phyloP scores from a whole-genome alignment of 305 asterid genomes.

The Fraxinus nigra region DNA sequence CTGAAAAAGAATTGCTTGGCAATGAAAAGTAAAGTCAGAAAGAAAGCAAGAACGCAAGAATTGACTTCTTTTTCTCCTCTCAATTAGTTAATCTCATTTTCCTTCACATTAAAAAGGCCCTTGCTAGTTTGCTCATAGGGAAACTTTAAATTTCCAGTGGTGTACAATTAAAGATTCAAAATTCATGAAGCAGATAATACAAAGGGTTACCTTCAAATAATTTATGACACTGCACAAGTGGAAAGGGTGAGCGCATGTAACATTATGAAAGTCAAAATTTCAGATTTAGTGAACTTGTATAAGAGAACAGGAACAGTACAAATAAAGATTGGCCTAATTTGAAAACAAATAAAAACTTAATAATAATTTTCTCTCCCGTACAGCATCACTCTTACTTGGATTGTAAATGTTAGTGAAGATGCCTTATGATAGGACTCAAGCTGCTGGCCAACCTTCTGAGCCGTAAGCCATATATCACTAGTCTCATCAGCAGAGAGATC shows the following conservation, averaged over 20 bases:
- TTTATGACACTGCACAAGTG: neutral
- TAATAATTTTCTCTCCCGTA: neutral
- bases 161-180: neutral
- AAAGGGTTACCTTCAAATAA: neutral
- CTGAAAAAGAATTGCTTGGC: neutral
- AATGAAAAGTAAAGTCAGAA: neutral
- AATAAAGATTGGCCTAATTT: neutral
- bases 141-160: neutral
- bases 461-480: slow-evolving; percentile 77
- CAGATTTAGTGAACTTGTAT: neutral
- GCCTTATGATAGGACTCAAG: slow-evolving; percentile 91
- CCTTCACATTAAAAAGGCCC: neutral
- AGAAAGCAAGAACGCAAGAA: neutral
- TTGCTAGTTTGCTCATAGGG: neutral
- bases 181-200: neutral
- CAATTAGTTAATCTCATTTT: neutral
- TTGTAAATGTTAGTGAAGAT: slow-evolving; percentile 76
- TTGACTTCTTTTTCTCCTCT: too few relatives aligned
- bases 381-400: slow-evolving; percentile 65
- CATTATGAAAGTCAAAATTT: neutral
- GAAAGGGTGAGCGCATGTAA: neutral
- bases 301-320: neutral
- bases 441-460: slow-evolving; percentile 72
- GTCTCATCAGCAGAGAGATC: slow-evolving; percentile 89
- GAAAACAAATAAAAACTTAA: neutral